Conservation (phyloP, 2,329 filamentous ascomycete species). For the Chaetomium sp. region DNA sequence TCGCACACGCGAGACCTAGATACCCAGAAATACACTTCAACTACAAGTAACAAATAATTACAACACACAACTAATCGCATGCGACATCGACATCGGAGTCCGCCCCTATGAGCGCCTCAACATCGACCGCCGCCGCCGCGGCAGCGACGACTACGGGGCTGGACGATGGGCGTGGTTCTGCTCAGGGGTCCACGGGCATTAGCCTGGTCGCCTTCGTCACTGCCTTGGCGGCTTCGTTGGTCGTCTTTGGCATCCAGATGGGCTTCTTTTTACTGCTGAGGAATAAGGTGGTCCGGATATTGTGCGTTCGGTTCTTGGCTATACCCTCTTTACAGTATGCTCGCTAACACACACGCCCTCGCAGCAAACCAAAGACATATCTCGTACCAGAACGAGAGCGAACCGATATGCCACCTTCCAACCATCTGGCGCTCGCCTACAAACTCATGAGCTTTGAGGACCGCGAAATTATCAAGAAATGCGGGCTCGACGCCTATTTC, state of each 20-base stretch:
- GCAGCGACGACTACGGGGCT: conserved; percentile 1
- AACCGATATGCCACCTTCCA: conserved; percentile 63
- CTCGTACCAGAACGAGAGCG: conserved; percentile 80
- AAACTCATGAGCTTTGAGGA: conserved; percentile 62
- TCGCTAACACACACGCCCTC: conserved; percentile 7
- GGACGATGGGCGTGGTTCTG: conserved; percentile 16
- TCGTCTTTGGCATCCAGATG: conserved; percentile 58
- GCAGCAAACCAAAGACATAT: conserved; percentile 74
- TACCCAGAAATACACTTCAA: neutral
- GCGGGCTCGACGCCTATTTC: conserved; percentile 93
- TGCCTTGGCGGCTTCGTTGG: conserved; percentile 55
- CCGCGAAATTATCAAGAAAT: conserved; percentile 86
- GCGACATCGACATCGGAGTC: neutral
- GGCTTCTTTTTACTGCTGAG: conserved; percentile 69
- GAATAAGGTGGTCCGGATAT: conserved; percentile 74
- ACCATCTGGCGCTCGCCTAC: conserved; percentile 45
- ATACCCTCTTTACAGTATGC: too few relatives aligned
- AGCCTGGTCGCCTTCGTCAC: conserved; percentile 55
- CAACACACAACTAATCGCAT: neutral
- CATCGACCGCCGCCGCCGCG: conserved; percentile 3
- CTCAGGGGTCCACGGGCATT: conserved; percentile 34
- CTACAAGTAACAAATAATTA: too few relatives aligned
- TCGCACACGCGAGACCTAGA: neutral
- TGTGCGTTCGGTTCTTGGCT: conserved; percentile 46
- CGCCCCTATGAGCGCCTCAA: conserved; percentile 10